Evolutionary conservation across 768 basidiomycete species (phyloP).

Genomic region (Melanogaster broomeanus): DNA sequence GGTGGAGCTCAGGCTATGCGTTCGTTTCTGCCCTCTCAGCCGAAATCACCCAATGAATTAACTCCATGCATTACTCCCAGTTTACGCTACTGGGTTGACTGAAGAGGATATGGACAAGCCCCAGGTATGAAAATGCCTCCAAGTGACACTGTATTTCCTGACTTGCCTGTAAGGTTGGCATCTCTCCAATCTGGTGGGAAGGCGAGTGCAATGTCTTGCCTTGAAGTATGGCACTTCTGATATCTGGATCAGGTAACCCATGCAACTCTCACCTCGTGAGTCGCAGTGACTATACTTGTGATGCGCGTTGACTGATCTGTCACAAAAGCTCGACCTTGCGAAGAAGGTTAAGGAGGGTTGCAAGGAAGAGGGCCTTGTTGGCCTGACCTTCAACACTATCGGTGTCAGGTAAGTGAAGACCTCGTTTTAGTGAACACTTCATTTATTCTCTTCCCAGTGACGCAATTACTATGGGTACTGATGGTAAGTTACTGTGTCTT

Average conservation of each 20-base stretch:
- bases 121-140: constrained; percentile 49
- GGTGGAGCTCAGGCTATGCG: constrained; percentile 89
- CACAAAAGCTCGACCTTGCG: constrained; percentile 69
- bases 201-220: constrained; percentile 40
- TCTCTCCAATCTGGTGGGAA: constrained; percentile 92
- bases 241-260: constrained; percentile 61
- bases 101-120: constrained; percentile 85
- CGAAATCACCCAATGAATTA: neutral
- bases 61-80: constrained; percentile 24
- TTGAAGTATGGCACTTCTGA: neutral
- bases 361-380: constrained; percentile 76
- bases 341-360: constrained; percentile 83
- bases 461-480: constrained; percentile 88
- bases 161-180: constrained; percentile 64
- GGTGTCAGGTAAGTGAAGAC: constrained; percentile 64
- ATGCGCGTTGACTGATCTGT: constrained; percentile 1
- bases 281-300: constrained; percentile 1
- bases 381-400: constrained; percentile 82
- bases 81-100: constrained; percentile 76
- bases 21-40: constrained; percentile 37
- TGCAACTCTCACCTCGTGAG: constrained; percentile 82
- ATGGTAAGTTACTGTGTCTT: constrained; percentile 50
- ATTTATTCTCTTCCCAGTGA: constrained; percentile 46
- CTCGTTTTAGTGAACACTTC: neutral
- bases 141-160: constrained; percentile 3